Percentiles rank a stretch among this genome's conserved stretches.
Evolutionary conservation across 192 early-diverging fungal species (phyloP).

Genomic region (Mortierella claussenii): DNA sequence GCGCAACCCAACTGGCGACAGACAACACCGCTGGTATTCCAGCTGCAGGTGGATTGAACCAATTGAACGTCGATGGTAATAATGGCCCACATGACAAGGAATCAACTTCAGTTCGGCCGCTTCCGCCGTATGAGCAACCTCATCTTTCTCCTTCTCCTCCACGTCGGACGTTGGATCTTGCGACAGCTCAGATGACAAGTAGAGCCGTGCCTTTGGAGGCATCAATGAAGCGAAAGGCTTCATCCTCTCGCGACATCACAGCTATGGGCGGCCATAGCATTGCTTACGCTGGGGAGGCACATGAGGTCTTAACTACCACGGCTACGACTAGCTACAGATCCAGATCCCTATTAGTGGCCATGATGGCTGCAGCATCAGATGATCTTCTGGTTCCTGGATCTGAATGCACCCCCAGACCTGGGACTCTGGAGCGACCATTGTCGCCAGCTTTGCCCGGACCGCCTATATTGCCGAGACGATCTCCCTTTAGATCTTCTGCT

Average conservation of each 20-base stretch:
- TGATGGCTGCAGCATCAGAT: neutral
- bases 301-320: neutral
- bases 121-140: neutral
- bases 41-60: neutral
- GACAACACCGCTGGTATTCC: neutral
- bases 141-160: neutral
- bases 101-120: too few relatives aligned
- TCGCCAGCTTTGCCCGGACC: neutral
- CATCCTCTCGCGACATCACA: too few relatives aligned
- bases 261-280: too few relatives aligned
- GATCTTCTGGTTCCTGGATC: too few relatives aligned
- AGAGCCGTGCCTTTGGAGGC: neutral
- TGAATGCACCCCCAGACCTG: too few relatives aligned
- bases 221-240: neutral
- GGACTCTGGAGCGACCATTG: too few relatives aligned
- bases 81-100: too few relatives aligned
- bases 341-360: neutral
- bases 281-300: too few relatives aligned
- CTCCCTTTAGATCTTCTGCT: too few relatives aligned
- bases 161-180: neutral
- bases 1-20: neutral
- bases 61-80: neutral
- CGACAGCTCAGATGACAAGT: neutral
- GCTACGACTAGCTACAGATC: neutral
- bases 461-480: conserved; percentile 10